These are phyloP conservation scores for Colletotrichum sp. DNA, from an alignment of 2,329 filamentous ascomycete genomes.

Conservation along the genomic window DNA sequence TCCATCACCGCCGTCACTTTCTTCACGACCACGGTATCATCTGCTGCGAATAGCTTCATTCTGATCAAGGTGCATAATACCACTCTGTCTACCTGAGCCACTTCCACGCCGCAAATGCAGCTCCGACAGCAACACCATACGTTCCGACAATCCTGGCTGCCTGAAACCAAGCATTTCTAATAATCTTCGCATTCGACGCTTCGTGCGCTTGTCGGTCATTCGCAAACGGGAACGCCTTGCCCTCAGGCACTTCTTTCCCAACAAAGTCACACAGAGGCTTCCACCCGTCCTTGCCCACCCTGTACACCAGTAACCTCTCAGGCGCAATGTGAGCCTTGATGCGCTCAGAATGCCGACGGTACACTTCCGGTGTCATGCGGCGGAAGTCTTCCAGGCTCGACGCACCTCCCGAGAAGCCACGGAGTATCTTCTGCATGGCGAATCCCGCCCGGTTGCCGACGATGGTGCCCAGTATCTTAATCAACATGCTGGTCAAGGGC, in stretches of 20 bases:
- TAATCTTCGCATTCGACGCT: background rate
- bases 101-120: background rate
- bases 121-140: background rate
- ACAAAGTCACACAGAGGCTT: slow-evolving; percentile 46
- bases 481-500: slow-evolving; percentile 19
- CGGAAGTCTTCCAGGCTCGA: background rate
- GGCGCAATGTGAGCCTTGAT: slow-evolving; percentile 10
- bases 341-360: slow-evolving; percentile 10
- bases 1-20: background rate
- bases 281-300: slow-evolving; percentile 41
- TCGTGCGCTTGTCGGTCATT: slow-evolving; percentile 30
- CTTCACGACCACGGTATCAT: background rate
- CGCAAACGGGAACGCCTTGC: slow-evolving; percentile 34
- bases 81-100: background rate
- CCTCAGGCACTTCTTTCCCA: slow-evolving; percentile 35
- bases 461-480: slow-evolving; percentile 30
- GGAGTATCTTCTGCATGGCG: slow-evolving; percentile 28
- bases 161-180: slow-evolving; percentile 40
- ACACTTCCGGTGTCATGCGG: background rate
- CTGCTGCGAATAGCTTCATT: background rate
- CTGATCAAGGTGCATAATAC: background rate
- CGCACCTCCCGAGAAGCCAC: slow-evolving; percentile 29
- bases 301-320: slow-evolving; percentile 14
- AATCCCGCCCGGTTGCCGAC: slow-evolving; percentile 34
- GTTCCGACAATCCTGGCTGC: slow-evolving; percentile 23